Base-by-base conservation (phyloP, 2,329 filamentous ascomycete species). In the Dothidotthia symphoricarpi region DNA sequence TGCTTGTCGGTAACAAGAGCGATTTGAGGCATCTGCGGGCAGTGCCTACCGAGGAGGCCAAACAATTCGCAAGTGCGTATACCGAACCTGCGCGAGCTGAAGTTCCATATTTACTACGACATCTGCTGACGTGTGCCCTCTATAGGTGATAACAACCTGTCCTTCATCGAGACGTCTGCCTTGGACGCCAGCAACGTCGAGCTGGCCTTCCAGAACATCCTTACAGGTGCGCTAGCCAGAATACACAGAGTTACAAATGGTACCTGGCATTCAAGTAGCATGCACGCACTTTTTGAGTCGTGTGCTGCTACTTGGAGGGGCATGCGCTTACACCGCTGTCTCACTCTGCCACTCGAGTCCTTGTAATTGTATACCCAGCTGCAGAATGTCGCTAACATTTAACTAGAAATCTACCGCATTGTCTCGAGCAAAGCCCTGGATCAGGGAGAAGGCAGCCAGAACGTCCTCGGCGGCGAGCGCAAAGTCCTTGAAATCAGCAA, bases 1-100 rank as follows among this genome's bases (percentile, higher is more conserved):
- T 98, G 93, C 77, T 98, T 63, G 93, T 97, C 39, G 93, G 93
- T 71, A 98, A 98, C 83, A 98, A 98, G 86, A 97, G 90, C 72
- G 93, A 98, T 95, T 86, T 97, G 85, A 87, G 90, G 72, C 93
- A 98, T 74, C 78, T 98, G 65, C 82, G 93, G 69, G 93, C 93
- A 53, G 93, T 98, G 55, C 89, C 93, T 34, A 98, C 93, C 45
- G 93, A 98, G 67, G 91, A 97, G 72, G 93, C 91, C 59, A 98
- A 97, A 75, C 80, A 88, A 49, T 98, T 98, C 81, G 93, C 93
- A 40, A 96, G 91, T 95, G 68, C 58, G 79, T 74, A 43, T 14
- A 11, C 36, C 17, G 6, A 15, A n/a, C 31, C 73, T 49, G 11
- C 22, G 19, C 14, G 8, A 33, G 24, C 6, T 28, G 19, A 9